These are phyloP conservation scores for Lepidium campestre DNA, from an alignment of 441 rosid genomes.

Conservation along the genomic window DNA sequence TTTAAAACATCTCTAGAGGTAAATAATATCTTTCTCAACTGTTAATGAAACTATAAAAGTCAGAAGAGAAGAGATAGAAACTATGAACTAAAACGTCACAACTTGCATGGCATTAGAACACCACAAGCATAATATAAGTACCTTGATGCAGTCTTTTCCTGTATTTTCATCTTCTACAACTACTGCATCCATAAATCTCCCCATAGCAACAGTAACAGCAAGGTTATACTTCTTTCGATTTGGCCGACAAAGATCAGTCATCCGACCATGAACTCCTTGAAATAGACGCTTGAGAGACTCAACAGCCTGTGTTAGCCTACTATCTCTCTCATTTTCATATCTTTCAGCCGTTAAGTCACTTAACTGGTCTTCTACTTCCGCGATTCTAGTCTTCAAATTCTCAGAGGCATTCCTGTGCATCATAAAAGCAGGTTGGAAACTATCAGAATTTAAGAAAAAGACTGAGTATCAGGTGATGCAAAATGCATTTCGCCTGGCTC, in stretches of 20 bases:
- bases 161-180: conserved; percentile 97
- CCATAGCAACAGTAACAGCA: conserved; percentile 99
- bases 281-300: conserved; percentile 86
- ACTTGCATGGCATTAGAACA: conserved; percentile 11
- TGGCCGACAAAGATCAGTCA: conserved; percentile 97
- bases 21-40: not conserved
- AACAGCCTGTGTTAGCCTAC: conserved; percentile 84
- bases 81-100: not conserved
- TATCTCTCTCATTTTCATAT: conserved; percentile 92
- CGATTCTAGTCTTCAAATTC: conserved; percentile 70
- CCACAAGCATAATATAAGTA: conserved; percentile 24
- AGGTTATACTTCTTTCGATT: conserved; percentile 90
- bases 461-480: not conserved
- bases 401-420: conserved; percentile 62
- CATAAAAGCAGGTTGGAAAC: conserved; percentile 9
- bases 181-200: conserved; percentile 97
- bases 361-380: conserved; percentile 77
- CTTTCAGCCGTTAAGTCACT: conserved; percentile 95
- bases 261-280: conserved; percentile 98
- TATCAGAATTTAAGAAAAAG: not conserved
- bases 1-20: not conserved
- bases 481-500: not conserved
- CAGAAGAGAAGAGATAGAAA: conserved; percentile 1
- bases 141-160: conserved; percentile 99
- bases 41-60: not conserved